Evolutionary conservation across 768 basidiomycete genomes (phyloP).

Genomic region (Mycena rebaudengoi): DNA sequence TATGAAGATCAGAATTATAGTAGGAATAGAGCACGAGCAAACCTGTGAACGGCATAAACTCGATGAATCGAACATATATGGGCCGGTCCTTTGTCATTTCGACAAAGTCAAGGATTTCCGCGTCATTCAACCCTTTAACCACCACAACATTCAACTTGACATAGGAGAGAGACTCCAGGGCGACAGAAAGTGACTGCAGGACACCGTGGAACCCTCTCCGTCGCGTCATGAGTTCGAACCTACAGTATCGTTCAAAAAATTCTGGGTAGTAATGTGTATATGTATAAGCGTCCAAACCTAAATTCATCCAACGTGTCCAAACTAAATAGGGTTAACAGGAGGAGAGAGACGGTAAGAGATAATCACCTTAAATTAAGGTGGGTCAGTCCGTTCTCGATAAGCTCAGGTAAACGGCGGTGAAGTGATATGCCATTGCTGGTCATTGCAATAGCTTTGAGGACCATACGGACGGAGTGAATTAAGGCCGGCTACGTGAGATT

Average conservation of each 20-base stretch:
- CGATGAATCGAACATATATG: slow-evolving; percentile 86
- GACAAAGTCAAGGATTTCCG: slow-evolving; percentile 82
- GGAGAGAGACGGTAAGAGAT: neutral
- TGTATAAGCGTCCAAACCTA: too few relatives aligned
- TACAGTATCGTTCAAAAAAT: too few relatives aligned
- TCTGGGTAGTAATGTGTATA: too few relatives aligned
- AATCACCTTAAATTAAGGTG: slow-evolving; percentile 79
- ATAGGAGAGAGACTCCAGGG: slow-evolving; percentile 60
- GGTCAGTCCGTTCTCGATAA: slow-evolving; percentile 77
- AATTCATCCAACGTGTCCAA: slow-evolving; percentile 87
- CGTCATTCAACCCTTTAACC: slow-evolving; percentile 81
- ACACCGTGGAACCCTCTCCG: slow-evolving; percentile 82
- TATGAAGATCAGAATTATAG: slow-evolving; percentile 6
- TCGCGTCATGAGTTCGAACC: slow-evolving; percentile 88
- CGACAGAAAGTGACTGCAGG: slow-evolving; percentile 68
- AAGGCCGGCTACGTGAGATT: slow-evolving; percentile 58
- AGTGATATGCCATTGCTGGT: slow-evolving; percentile 86
- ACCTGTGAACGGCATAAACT: slow-evolving; percentile 96
- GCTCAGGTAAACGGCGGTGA: slow-evolving; percentile 71
- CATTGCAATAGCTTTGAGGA: slow-evolving; percentile 81
- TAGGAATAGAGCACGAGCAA: slow-evolving; percentile 24
- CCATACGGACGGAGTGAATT: slow-evolving; percentile 67
- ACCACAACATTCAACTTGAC: slow-evolving; percentile 90
- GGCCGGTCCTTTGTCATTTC: slow-evolving; percentile 71
- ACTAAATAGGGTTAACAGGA: slow-evolving; percentile 43